Conservation (phyloP, 768 basidiomycete species). For the Galerina sulciceps region DNA sequence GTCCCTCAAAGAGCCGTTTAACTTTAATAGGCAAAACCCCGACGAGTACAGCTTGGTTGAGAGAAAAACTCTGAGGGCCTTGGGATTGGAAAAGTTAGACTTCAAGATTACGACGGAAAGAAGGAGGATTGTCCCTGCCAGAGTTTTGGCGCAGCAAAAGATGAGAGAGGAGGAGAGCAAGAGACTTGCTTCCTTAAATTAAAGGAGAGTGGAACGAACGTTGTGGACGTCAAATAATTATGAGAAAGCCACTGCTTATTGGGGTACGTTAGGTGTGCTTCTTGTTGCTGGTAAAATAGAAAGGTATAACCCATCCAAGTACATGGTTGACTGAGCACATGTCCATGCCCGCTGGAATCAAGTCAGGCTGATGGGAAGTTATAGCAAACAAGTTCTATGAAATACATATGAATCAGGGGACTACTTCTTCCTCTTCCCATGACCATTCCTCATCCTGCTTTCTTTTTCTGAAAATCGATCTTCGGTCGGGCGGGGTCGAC, state of each 20-base stretch:
- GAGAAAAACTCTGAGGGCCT: conserved; percentile 56
- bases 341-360: too few relatives aligned
- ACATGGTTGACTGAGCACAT: too few relatives aligned
- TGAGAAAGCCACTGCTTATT: too few relatives aligned
- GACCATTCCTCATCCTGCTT: conserved; percentile 31
- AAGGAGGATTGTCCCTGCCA: conserved; percentile 48
- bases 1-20: conserved; percentile 56
- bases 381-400: too few relatives aligned
- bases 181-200: conserved; percentile 32
- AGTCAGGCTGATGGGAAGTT: too few relatives aligned
- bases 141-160: conserved; percentile 47
- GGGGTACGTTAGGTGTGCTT: too few relatives aligned
- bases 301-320: too few relatives aligned
- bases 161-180: conserved; percentile 53
- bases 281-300: too few relatives aligned
- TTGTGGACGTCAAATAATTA: conserved; percentile 7
- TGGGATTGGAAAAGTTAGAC: conserved; percentile 50
- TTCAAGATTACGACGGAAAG: conserved; percentile 54
- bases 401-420: conserved; percentile 47
- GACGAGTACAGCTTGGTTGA: conserved; percentile 62
- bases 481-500: conserved; percentile 55
- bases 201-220: background rate
- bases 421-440: conserved; percentile 68
- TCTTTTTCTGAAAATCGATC: conserved; percentile 57
- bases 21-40: conserved; percentile 46